These are phyloP conservation scores for Neohortaea acidophila DNA, from an alignment of 495 filamentous ascomycete genomes.

Conservation along the genomic window DNA sequence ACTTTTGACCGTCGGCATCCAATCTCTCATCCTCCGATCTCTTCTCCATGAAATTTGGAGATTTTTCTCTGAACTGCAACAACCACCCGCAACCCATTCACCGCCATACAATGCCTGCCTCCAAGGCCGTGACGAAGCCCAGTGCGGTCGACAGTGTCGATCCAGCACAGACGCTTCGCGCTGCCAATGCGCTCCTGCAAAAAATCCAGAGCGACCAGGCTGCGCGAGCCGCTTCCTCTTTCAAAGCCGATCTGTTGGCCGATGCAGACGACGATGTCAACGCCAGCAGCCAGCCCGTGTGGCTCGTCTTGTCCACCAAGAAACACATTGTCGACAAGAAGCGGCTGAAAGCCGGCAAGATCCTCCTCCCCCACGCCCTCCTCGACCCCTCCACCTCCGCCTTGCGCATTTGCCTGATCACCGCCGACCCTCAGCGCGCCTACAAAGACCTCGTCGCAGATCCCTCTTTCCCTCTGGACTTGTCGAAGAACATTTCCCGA, in stretches of 20 bases:
- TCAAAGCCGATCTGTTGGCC: constrained; percentile 31
- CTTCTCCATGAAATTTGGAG: too few relatives aligned
- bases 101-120: neutral
- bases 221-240: constrained; percentile 31
- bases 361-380: constrained; percentile 22
- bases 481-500: constrained; percentile 57
- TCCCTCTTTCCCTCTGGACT: constrained; percentile 54
- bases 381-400: constrained; percentile 38
- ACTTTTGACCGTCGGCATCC: too few relatives aligned
- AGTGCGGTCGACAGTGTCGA: too few relatives aligned
- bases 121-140: too few relatives aligned
- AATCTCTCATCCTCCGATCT: too few relatives aligned
- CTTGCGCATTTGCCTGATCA: constrained; percentile 59
- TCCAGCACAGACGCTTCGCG: constrained; percentile 52
- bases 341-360: constrained; percentile 63
- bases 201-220: constrained; percentile 55
- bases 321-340: constrained; percentile 64
- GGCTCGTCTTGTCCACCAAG: constrained; percentile 80
- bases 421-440: constrained; percentile 67
- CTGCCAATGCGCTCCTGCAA: constrained; percentile 62
- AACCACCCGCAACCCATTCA: too few relatives aligned
- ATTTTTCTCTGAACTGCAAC: too few relatives aligned
- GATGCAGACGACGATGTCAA: constrained; percentile 38
- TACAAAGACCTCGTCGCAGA: constrained; percentile 78
- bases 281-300: constrained; percentile 51